Base-by-base conservation (phyloP, 164 flowering plant species). In the Chimonanthus salicifolius region DNA sequence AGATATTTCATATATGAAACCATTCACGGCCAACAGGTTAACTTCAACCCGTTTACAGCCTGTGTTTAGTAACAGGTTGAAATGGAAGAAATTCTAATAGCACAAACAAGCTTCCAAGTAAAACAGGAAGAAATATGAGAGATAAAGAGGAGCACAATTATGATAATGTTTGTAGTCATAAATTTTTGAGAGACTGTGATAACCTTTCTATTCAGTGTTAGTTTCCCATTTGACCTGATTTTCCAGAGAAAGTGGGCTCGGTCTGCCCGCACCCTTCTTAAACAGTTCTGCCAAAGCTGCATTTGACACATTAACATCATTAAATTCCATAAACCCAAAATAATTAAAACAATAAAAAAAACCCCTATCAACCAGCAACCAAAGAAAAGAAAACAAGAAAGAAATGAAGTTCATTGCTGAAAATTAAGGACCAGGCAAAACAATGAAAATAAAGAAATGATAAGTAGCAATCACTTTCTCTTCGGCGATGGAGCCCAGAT, bases 241-340 rank as follows among this genome's bases (percentile, higher is more conserved):
- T 84, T 86, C 94, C 98, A 91, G 10, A 91, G 88, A 80, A 93
- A 76, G 47, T 83, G 85, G 20, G 47, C 79, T 68, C 98, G 71
- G 71, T 86, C 86, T 50, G 84, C 89, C 66, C 79, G 79, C 7
- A 93, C 82, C 79, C 98, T 89, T 71, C 76, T 87, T 81, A 78
- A 83, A 73, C 98, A 93, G 64, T 84, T 90, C 45, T 88, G 90
- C 60, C 90, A 87, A 15, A 91, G 88, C 97, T 92, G 82, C 79
- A 83, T 49, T 63, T 9, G 20, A 6, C 66, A 9, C n/a, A 16
- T 18, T 3, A 9, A 21, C 5, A 63, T 63, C 45, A 16, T 63
- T 21, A 6, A n/a, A 63, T 7, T 16, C 44, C 43, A 18, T 6
- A 63, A 63, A 7, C 45, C 66, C 0, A 4, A 9, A 16, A 63